phyloP scores from a whole-genome alignment of 2,329 filamentous ascomycete genomes.

The Cadophora sp. region DNA sequence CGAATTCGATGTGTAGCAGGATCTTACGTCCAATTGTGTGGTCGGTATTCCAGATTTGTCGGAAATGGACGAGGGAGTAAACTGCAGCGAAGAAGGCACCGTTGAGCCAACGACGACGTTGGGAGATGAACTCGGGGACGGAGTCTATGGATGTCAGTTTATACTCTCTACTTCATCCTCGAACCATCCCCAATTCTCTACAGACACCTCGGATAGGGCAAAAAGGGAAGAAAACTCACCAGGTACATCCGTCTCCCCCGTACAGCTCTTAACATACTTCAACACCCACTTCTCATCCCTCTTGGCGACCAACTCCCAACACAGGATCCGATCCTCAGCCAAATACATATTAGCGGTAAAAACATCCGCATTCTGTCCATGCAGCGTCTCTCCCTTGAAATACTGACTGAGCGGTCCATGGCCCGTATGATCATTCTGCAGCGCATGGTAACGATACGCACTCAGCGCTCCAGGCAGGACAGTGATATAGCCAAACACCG shows the following conservation, averaged over 20 bases:
- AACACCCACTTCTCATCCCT: constrained; percentile 93
- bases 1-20: constrained; percentile 90
- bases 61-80: constrained; percentile 94
- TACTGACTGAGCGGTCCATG: constrained; percentile 97
- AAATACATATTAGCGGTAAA: constrained; percentile 98
- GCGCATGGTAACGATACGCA: constrained; percentile 92
- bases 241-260: constrained; percentile 96
- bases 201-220: not conserved
- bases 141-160: constrained; percentile 63
- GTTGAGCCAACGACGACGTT: constrained; percentile 95
- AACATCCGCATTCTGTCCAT: constrained; percentile 94
- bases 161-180: not conserved
- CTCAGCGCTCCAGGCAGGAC: constrained; percentile 94
- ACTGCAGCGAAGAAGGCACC: constrained; percentile 98
- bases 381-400: constrained; percentile 97
- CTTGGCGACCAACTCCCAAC: constrained; percentile 96
- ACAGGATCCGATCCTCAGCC: constrained; percentile 87
- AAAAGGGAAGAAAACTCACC: constrained; percentile 63
- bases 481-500: constrained; percentile 97
- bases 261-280: constrained; percentile 97
- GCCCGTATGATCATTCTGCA: constrained; percentile 96
- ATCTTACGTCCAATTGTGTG: constrained; percentile 90
- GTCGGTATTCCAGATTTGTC: constrained; percentile 91
- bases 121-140: constrained; percentile 96
- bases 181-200: not conserved